phyloP scores from a whole-genome alignment of 2,329 filamentous ascomycete species.

The Zymoseptoria ardabiliae region DNA sequence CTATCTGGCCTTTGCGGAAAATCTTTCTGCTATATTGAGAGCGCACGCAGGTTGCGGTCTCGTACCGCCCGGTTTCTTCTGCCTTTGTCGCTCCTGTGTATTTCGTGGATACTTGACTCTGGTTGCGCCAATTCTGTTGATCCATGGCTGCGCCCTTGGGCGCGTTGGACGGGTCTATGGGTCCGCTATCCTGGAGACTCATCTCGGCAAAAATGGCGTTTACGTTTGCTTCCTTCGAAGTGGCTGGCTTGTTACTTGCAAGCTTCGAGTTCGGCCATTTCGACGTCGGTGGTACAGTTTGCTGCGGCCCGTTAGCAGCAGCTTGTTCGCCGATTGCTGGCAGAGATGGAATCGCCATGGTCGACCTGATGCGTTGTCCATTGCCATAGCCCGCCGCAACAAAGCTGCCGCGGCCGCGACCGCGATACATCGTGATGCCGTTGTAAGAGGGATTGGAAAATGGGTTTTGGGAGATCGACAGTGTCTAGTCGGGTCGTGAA shows the following conservation, averaged over 20 bases:
- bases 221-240: not conserved
- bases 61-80: not conserved
- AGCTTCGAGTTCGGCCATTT: not conserved
- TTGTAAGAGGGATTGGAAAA: too few relatives aligned
- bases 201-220: not conserved
- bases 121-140: too few relatives aligned
- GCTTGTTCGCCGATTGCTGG: not conserved
- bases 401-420: too few relatives aligned
- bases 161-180: not conserved
- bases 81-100: not conserved
- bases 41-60: not conserved
- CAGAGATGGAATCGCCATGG: not conserved
- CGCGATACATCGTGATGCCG: too few relatives aligned
- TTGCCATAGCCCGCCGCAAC: not conserved
- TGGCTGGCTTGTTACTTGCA: not conserved
- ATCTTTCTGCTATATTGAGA: not conserved
- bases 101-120: too few relatives aligned
- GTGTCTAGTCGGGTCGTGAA: too few relatives aligned
- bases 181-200: too few relatives aligned
- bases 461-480: too few relatives aligned
- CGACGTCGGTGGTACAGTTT: not conserved
- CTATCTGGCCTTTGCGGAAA: slow-evolving; percentile 8
- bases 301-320: not conserved
- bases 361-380: not conserved
- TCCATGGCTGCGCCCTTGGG: too few relatives aligned